Conservation (phyloP, 352 stramenopile species). For the Aphanomyces euteiches region DNA sequence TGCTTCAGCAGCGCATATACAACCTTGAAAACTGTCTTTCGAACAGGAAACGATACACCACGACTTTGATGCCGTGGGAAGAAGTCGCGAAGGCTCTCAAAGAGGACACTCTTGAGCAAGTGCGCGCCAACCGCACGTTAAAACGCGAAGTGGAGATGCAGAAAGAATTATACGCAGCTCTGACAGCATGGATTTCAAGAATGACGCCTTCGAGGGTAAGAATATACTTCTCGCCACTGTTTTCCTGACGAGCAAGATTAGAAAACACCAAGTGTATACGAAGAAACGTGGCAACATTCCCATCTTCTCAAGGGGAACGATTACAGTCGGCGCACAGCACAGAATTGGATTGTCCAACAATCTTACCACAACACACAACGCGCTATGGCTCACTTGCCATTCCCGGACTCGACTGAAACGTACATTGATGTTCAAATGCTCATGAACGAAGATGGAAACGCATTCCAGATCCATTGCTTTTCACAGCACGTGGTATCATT, state of each 20-base stretch:
- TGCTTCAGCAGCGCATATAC: not conserved
- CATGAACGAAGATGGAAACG: not conserved
- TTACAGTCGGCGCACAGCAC: not conserved
- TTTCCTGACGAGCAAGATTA: no score
- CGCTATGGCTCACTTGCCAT: not conserved
- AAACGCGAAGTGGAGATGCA: not conserved
- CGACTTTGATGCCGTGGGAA: conserved; percentile 12
- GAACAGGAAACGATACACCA: not conserved
- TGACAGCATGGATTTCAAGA: not conserved
- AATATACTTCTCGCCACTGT: no score
- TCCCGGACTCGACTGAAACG: conserved; percentile 5
- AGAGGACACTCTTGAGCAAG: conserved; percentile 22
- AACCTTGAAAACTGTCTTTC: not conserved
- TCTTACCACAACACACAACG: conserved; percentile 28
- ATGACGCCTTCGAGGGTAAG: conserved; percentile 9
- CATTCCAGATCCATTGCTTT: conserved; percentile 1
- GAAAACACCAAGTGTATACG: not conserved
- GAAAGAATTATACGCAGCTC: not conserved
- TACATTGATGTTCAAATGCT: conserved; percentile 4
- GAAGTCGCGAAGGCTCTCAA: conserved; percentile 18
- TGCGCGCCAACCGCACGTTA: conserved; percentile 21
- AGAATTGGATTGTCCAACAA: conserved; percentile 23
- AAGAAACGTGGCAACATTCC: conserved; percentile 18
- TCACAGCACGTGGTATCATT: not conserved
- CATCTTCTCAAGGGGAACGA: conserved; percentile 6